Base-by-base conservation (phyloP, 176 grass and related monocot species). In the Raddia guianensis region DNA sequence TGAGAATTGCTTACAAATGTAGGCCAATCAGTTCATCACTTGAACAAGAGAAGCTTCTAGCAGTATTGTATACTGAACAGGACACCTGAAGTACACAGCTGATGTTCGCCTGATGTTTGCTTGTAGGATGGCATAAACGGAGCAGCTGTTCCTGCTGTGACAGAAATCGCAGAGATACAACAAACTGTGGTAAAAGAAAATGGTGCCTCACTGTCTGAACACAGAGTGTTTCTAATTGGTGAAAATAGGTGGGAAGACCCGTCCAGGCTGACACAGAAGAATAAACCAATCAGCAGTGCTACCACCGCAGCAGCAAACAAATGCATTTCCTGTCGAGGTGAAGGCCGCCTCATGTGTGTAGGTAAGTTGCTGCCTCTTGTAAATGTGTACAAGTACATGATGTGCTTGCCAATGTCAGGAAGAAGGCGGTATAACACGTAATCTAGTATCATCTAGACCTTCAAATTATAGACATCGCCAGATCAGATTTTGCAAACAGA, bases 211-310 rank as follows among this genome's bases (percentile, higher is more conserved):
- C 51, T 87, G 16, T 84, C 84, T 35, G 70, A 91, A 18, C 55
- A 89, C 40, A 88, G 72, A 80, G 96, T 98, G 68, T 98, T 95
- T 84, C 86, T 98, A 78, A 75, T 98, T 13, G 96, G 96, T 35
- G 96, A 98, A 84, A 98, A 98, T 79, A 84, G 96, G 63, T 98
- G 96, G 96, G 96, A 98, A 88, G 96, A 98, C 18, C 72, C 90
- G 42, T 82, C 96, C 67, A 98, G 86, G 44, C 50, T 98, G 20
- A 72, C 82, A 49, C 49, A 83, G 57, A 91, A 79, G 63, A 87
- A 91, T 74, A 90, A 74, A 82, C 63, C 82, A 46, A 15, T 63
- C 50, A 80, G 20, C 62, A 83, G 62, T 54, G 35, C 54, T 53
- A 75, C 51, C 53, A 21, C n/a, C 19, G 70, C 66, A 27, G 65